Evolutionary conservation across 441 rosid species (phyloP).

Genomic region (Bocquillonia castaneifolia): DNA sequence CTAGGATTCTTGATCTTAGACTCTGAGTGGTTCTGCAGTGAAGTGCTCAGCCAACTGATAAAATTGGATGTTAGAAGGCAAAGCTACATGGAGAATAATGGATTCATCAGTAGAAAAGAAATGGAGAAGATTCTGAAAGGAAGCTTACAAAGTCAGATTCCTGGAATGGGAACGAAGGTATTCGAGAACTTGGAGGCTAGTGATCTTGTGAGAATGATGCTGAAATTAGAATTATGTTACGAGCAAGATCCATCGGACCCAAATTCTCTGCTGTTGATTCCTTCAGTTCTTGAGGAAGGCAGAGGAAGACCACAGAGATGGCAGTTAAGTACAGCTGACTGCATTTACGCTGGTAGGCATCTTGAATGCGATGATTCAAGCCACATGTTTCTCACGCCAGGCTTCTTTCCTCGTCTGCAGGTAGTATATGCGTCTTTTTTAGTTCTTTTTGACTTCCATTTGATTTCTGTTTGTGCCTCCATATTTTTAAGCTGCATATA

Average conservation of each 20-base stretch:
- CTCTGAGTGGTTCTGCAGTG: slow-evolving; percentile 82
- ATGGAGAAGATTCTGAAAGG: slow-evolving; percentile 73
- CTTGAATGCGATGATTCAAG: slow-evolving; percentile 86
- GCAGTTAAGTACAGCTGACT: slow-evolving; percentile 53
- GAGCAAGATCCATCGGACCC: slow-evolving; percentile 74
- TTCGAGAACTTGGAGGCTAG: slow-evolving; percentile 65
- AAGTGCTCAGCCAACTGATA: slow-evolving; percentile 71
- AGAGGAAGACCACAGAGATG: slow-evolving; percentile 84
- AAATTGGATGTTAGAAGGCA: slow-evolving; percentile 65
- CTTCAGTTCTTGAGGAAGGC: slow-evolving; percentile 86
- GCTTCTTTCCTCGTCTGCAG: slow-evolving; percentile 93
- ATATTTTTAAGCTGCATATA: no score
- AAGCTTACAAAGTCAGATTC: slow-evolving; percentile 74
- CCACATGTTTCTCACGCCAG: slow-evolving; percentile 82
- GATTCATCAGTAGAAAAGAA: slow-evolving; percentile 63
- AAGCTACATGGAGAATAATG: slow-evolving; percentile 48
- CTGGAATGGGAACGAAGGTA: slow-evolving; percentile 78
- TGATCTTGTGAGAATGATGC: slow-evolving; percentile 76
- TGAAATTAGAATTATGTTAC: slow-evolving; percentile 75
- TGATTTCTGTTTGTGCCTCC: not conserved
- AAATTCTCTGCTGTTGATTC: slow-evolving; percentile 64
- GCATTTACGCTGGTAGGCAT: slow-evolving; percentile 77
- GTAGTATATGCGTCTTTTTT: slow-evolving; percentile 28
- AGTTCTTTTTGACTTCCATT: not conserved
- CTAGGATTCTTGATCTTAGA: slow-evolving; percentile 70